Percentiles rank a stretch among this genome's conserved stretches.
These are phyloP conservation scores for Candida peoriensis DNA, from an alignment of 805 yeast genomes.

Conservation along the genomic window DNA sequence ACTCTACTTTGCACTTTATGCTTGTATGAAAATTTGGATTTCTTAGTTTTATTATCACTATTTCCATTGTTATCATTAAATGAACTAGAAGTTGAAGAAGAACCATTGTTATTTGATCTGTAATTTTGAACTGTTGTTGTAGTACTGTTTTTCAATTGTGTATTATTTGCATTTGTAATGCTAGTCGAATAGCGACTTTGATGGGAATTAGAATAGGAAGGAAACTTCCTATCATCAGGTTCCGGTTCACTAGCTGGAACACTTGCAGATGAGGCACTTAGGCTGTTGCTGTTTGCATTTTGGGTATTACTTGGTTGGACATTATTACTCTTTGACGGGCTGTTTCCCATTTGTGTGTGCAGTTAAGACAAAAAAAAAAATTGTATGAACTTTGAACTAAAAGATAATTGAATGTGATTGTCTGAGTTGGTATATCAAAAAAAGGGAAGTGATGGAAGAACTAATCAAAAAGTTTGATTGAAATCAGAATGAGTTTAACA, in stretches of 20 bases:
- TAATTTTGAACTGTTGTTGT: too few relatives aligned
- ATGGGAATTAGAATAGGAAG: constrained; percentile 29
- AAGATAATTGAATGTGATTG: neutral
- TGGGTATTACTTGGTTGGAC: constrained; percentile 33
- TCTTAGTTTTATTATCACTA: too few relatives aligned
- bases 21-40: too few relatives aligned
- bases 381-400: neutral
- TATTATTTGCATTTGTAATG: neutral
- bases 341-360: constrained; percentile 47
- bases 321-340: constrained; percentile 46
- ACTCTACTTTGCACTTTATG: constrained; percentile 14
- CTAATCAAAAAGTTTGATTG: neutral
- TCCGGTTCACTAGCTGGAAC: constrained; percentile 35
- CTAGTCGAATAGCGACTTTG: constrained; percentile 5
- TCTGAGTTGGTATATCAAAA: neutral
- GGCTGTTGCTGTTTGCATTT: constrained; percentile 17
- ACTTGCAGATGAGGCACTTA: constrained; percentile 27
- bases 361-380: neutral
- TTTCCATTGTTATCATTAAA: too few relatives aligned
- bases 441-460: too few relatives aligned
- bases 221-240: constrained; percentile 44
- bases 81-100: too few relatives aligned
- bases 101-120: too few relatives aligned
- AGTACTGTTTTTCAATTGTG: constrained; percentile 1
- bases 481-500: neutral